Evolutionary conservation across 2,329 filamentous ascomycete species (phyloP).

Genomic region (Neonectria neomacrospora): DNA sequence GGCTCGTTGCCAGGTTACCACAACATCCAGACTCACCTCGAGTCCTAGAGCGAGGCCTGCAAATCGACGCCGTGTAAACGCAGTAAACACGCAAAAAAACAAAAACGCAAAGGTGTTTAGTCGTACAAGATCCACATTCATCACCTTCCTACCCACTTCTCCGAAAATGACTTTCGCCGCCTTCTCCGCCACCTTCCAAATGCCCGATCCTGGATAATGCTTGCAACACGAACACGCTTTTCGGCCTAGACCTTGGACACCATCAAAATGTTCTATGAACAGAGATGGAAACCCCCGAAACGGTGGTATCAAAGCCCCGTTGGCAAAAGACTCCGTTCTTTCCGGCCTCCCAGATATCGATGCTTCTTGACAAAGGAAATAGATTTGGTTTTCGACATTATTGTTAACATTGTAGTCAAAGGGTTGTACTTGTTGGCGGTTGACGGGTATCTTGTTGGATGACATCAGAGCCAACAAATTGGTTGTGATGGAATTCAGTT

Average conservation of each 20-base stretch:
- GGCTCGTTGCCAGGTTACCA: slow-evolving; percentile 23
- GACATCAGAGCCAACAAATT: slow-evolving; percentile 31
- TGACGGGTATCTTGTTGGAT: slow-evolving; percentile 38
- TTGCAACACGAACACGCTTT: slow-evolving; percentile 56
- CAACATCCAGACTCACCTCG: slow-evolving; percentile 21
- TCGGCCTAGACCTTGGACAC: slow-evolving; percentile 49
- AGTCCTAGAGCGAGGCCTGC: slow-evolving; percentile 18
- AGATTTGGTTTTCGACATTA: slow-evolving; percentile 41
- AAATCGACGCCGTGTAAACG: slow-evolving; percentile 33
- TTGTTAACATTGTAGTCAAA: slow-evolving; percentile 38
- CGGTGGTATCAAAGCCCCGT: slow-evolving; percentile 47
- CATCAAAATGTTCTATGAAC: slow-evolving; percentile 51
- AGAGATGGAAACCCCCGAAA: slow-evolving; percentile 41
- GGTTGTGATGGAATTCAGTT: slow-evolving; percentile 52
- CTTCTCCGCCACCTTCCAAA: slow-evolving; percentile 44
- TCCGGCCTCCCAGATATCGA: slow-evolving; percentile 41
- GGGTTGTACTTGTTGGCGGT: slow-evolving; percentile 32
- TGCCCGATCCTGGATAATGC: slow-evolving; percentile 55
- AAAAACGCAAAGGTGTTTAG: slow-evolving; percentile 42
- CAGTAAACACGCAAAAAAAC: slow-evolving; percentile 33
- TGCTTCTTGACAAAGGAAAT: slow-evolving; percentile 45
- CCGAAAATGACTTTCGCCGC: slow-evolving; percentile 42
- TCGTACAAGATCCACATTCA: slow-evolving; percentile 47
- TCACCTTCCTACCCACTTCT: slow-evolving; percentile 33
- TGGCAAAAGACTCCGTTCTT: slow-evolving; percentile 46